A percentile compares a stretch with the other conserved stretches of the same genome.
Conservation (phyloP, 1,284 basidiomycete species). For the Puccinia hordei region DNA sequence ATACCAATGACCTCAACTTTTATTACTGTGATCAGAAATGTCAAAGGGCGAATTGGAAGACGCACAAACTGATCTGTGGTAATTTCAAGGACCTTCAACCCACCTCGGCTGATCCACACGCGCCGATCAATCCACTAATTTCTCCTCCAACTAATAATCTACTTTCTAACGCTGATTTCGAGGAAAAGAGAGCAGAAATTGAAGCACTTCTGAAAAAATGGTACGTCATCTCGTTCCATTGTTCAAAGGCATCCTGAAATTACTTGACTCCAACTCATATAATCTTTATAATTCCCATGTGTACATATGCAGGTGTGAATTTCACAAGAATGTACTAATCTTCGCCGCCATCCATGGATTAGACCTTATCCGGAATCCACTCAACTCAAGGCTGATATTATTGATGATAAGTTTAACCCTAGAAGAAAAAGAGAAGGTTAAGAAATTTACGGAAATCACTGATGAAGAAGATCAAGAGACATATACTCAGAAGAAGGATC, state of each 20-base stretch:
- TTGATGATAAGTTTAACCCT: slow-evolving; percentile 10
- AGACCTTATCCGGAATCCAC: slow-evolving; percentile 19
- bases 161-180: slow-evolving; percentile 6
- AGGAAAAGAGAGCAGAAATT: slow-evolving; percentile 24
- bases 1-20: not conserved
- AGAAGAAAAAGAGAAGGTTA: not conserved
- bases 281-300: not conserved
- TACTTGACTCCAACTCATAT: not conserved
- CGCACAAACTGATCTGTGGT: slow-evolving; percentile 47
- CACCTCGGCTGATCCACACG: not conserved
- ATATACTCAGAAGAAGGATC: not conserved
- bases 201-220: slow-evolving; percentile 27
- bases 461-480: slow-evolving; percentile 9
- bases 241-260: not conserved
- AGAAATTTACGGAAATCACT: slow-evolving; percentile 8
- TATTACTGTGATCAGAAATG: slow-evolving; percentile 45
- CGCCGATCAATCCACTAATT: not conserved
- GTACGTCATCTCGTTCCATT: not conserved
- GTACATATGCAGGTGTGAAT: slow-evolving; percentile 23
- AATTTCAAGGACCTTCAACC: slow-evolving; percentile 31
- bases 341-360: slow-evolving; percentile 43
- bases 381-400: slow-evolving; percentile 9
- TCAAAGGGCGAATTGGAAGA: slow-evolving; percentile 37
- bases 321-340: slow-evolving; percentile 39
- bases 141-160: slow-evolving; percentile 1